Base-by-base conservation (phyloP, 2,329 filamentous ascomycete genomes). In the Fusarium pseudonygamai region DNA sequence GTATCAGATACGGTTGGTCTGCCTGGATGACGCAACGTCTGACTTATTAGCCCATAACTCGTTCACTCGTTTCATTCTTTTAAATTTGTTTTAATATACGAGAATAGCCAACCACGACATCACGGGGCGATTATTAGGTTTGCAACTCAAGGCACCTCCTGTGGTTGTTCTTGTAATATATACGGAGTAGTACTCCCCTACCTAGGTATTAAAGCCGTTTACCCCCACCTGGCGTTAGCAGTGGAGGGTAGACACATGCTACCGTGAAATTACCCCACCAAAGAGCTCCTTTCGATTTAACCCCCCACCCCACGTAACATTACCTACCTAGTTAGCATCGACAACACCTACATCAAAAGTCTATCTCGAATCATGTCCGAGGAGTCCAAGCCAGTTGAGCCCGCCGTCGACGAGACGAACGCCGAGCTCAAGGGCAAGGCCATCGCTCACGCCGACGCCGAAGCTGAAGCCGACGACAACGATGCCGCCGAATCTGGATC, bases 381-480 rank as follows among this genome's bases (percentile, higher is more conserved):
- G 80, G 88, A 91, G 79, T 92, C 91, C 49, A 93, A 92, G 78
- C 85, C 87, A 64, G 84, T 87, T 69, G 89, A 91, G 69, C 83
- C 85, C 72, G 81, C 83, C 73, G 85, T 85, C 77, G 85, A 87
- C 74, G 83, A 87, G 77, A 84, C 84, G 59, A 82, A 85, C 73
- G 83, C 86, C 77, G 85, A 86, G 39, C 83, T 82, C 69, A 86
- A 85, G 61, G 85, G 84, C 52, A 86, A 87, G 40, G 84, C 85
- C 65, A 86, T 74, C 47, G 71, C 59, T 49, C 60, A 70, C 43
- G 36, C 67, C 45, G 50, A 87, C 74, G 83, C 84, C 53, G 82
- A 85, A 70, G 83, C 86, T 76, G 85, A 86, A 36, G 83, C 81
- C 73, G 85, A 86, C 62, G 85, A 82, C 66, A 86, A 85, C 60